Conservation (phyloP, 176 grass and related monocot species). For the Lolium multiflorum region DNA sequence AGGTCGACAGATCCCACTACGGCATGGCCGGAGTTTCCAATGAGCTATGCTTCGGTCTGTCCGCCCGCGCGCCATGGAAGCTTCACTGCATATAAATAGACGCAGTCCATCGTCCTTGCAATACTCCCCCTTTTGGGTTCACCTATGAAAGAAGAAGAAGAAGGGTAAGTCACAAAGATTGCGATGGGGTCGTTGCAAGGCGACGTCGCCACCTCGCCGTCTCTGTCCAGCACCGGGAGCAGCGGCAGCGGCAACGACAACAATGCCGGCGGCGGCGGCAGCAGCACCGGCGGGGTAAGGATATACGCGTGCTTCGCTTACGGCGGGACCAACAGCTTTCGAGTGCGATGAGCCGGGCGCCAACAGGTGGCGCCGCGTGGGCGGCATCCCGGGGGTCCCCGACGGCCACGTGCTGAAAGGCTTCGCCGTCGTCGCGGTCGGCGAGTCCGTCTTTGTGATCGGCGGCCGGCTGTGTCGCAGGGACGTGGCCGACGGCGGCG, state of each 20-base stretch:
- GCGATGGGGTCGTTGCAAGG: slow-evolving; percentile 58
- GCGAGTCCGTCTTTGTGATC: slow-evolving; percentile 55
- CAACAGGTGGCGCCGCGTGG: slow-evolving; percentile 59
- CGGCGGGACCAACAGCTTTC: slow-evolving; percentile 44
- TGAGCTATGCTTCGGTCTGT: background rate
- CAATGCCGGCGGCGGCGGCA: background rate
- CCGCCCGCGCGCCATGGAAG: slow-evolving; percentile 25
- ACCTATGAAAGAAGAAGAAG: background rate
- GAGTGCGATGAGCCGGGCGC: slow-evolving; percentile 57
- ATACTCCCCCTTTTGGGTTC: slow-evolving; percentile 30
- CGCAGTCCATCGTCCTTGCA: background rate
- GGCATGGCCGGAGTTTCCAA: slow-evolving; percentile 44
- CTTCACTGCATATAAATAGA: slow-evolving; percentile 21
- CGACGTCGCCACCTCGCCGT: slow-evolving; percentile 35
- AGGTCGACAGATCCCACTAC: slow-evolving; percentile 26
- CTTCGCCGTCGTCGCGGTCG: slow-evolving; percentile 53
- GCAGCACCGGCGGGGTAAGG: slow-evolving; percentile 9
- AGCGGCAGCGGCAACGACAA: slow-evolving; percentile 2
- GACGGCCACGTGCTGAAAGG: slow-evolving; percentile 61
- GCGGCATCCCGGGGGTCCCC: slow-evolving; percentile 52
- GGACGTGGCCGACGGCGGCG: background rate
- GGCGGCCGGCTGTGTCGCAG: slow-evolving; percentile 63
- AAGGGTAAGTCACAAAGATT: background rate
- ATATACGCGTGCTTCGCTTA: slow-evolving; percentile 61
- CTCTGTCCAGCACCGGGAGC: slow-evolving; percentile 51